Base-by-base conservation (phyloP, 2,329 filamentous ascomycete genomes). In the Tolypocladium ovalisporum region DNA sequence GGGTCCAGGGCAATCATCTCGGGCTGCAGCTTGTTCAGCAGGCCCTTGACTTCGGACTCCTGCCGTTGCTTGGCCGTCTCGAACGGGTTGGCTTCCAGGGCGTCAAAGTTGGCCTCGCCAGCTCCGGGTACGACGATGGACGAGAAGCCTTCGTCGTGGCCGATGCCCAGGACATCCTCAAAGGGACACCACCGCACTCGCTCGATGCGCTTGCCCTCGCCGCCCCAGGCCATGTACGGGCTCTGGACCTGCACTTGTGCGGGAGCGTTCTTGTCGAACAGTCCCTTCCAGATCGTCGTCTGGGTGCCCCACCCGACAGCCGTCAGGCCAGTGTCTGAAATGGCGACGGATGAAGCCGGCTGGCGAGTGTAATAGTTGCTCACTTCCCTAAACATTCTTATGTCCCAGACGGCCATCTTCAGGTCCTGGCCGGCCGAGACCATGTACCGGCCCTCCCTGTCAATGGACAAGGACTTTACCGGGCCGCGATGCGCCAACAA, bases 1-100 rank as follows among this genome's bases (percentile, higher is more conserved):
- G 94, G 93, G 69, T 99, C 87, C 27, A 99, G 78, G 1, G 90
- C 89, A 61, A 99, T 99, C 90, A 97, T 99, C 68, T 96, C 93
- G 4, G 94, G 93, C 67, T 92, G 85, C 53, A 99, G 79, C 77
- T 99, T 99, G 79, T 95, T 96, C 65, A 99, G 83, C 62, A 99
- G 79, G 15, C 83, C 79, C 76, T 89, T 90, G 71, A 99, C 91
- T 73, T 99, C 94, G 54, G 82, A 81, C 73, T 99, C 94, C 72
- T 95, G 92, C 66, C 94, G 84, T 75, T 97, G 92, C 75, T 94
- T 95, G 67, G 79, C 81, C 56, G 88, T 96, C 75, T 97, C 94
- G 80, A 93, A 97, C 37, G 94, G 94, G 77, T 99, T 99, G 65
- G 86, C 80, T 73, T 99, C 94, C 56, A 97, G 78, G 3, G 91